These are phyloP conservation scores for Syzygium malaccense DNA, from an alignment of 441 rosid species.

Conservation along the genomic window DNA sequence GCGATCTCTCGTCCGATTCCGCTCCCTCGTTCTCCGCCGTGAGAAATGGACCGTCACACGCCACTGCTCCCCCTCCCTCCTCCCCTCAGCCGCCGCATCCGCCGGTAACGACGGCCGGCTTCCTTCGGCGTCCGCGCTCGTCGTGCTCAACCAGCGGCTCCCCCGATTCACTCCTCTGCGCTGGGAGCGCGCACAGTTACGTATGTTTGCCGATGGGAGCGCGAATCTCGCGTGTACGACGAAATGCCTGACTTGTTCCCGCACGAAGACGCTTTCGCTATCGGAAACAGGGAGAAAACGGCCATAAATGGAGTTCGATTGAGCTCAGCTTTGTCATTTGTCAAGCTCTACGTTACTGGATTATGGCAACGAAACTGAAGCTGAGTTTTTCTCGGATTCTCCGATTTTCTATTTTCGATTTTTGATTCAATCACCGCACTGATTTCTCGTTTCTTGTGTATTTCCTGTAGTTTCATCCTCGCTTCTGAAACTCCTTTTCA, in stretches of 20 bases:
- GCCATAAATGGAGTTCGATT: neutral
- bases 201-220: constrained; percentile 91
- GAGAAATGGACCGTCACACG: neutral
- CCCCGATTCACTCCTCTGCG: constrained; percentile 72
- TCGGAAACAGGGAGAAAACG: constrained; percentile 41
- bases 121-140: constrained; percentile 37
- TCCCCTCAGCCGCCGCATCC: neutral
- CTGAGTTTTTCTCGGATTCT: neutral
- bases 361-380: neutral
- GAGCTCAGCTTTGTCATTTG: neutral
- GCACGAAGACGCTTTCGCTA: constrained; percentile 34
- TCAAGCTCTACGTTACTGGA: neutral
- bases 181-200: constrained; percentile 72
- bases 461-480: neutral
- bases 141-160: constrained; percentile 65
- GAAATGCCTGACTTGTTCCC: constrained; percentile 73
- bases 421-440: neutral
- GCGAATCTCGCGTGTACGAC: constrained; percentile 74
- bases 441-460: neutral
- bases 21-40: neutral
- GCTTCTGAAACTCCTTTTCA: neutral
- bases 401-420: neutral
- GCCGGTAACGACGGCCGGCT: constrained; percentile 12
- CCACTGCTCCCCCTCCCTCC: neutral
- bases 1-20: neutral